Evolutionary conservation across 345 rosid genomes (phyloP).

Genomic region (Bruguiera gymnorhiza): DNA sequence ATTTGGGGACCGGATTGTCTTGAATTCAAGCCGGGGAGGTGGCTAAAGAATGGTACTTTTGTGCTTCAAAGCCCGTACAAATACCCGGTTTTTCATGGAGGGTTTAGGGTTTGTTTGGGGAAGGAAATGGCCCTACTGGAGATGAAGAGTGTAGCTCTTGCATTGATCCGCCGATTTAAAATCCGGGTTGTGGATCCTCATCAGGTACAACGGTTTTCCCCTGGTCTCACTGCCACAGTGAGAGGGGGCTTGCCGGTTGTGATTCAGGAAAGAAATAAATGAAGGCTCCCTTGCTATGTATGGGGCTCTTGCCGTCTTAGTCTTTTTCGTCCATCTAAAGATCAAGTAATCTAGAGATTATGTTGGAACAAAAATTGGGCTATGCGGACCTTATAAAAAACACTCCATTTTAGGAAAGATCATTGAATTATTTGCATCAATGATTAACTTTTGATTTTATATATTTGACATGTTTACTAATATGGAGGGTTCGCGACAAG

Average conservation of each 20-base stretch:
- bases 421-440: background rate
- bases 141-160: constrained; percentile 49
- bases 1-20: constrained; percentile 54
- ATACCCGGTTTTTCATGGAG: constrained; percentile 70
- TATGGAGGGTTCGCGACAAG: no score
- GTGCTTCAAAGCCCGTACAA: constrained; percentile 36
- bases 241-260: constrained; percentile 67
- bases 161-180: constrained; percentile 38
- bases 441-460: no score
- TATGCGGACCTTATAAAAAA: background rate
- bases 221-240: constrained; percentile 79
- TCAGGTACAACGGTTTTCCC: constrained; percentile 41
- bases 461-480: no score
- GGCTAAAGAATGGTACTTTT: constrained; percentile 44
- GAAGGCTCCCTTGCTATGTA: background rate
- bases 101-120: constrained; percentile 62
- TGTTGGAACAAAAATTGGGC: no score
- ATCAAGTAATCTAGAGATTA: no score
- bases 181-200: constrained; percentile 31
- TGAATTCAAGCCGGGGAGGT: constrained; percentile 57
- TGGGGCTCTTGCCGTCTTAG: background rate
- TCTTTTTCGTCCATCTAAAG: no score
- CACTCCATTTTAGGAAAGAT: background rate
- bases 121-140: constrained; percentile 58
- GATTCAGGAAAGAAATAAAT: constrained; percentile 30